phyloP scores from a whole-genome alignment of 129 eudicot species.

The Smallanthus sonchifolius region DNA sequence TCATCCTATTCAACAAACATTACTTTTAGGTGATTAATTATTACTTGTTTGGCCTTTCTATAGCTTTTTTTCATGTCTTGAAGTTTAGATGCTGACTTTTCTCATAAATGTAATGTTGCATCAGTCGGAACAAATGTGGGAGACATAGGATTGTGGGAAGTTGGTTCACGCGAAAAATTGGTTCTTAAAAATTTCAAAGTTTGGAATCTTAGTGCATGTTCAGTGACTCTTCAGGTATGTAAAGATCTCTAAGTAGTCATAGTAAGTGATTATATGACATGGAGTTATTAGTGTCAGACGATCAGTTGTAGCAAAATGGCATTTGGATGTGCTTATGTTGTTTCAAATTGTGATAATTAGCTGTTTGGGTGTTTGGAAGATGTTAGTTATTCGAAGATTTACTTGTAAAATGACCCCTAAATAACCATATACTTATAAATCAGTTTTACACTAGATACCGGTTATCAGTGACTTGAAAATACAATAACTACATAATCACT shows the following conservation, averaged over 20 bases:
- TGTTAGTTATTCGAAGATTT: background rate
- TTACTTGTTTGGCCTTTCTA: background rate
- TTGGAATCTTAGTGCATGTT: conserved; percentile 75
- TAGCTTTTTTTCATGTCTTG: background rate
- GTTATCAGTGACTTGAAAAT: background rate
- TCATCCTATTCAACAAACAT: conserved; percentile 72
- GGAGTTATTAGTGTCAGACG: background rate
- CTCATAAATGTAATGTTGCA: background rate
- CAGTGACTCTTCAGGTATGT: conserved; percentile 61
- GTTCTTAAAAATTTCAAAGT: conserved; percentile 75
- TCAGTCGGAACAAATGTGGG: conserved; percentile 87
- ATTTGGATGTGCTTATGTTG: background rate
- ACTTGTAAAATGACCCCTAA: background rate
- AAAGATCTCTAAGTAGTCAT: background rate
- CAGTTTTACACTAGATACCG: background rate
- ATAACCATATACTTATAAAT: background rate
- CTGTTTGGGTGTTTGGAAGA: background rate
- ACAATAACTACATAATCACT: background rate
- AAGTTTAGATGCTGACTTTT: conserved; percentile 1
- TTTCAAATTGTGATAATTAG: background rate
- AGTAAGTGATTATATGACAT: background rate
- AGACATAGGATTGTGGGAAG: conserved; percentile 76
- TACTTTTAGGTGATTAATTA: conserved; percentile 53
- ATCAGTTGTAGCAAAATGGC: background rate
- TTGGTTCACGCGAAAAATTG: conserved; percentile 64